A percentile compares a stretch with the other conserved stretches of the same genome.
Evolutionary conservation across 1,139 yeast genomes (phyloP).

Genomic region (Chernovozyma sophiae-reginae): DNA sequence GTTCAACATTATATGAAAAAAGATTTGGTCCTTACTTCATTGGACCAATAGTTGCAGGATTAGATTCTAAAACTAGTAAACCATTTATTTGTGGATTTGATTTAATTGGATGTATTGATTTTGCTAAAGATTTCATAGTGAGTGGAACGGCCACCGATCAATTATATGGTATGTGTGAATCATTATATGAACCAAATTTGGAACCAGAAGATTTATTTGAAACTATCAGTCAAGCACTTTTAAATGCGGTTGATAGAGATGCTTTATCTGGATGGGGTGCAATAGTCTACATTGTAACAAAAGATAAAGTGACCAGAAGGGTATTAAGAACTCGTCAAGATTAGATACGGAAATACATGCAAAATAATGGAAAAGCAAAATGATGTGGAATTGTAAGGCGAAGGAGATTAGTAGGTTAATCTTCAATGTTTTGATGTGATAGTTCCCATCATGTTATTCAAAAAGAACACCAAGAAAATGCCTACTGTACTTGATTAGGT

Average conservation of each 20-base stretch:
- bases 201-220: slow-evolving; percentile 96
- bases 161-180: slow-evolving; percentile 97
- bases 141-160: slow-evolving; percentile 96
- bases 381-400: background rate
- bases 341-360: slow-evolving; percentile 18
- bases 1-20: slow-evolving; percentile 83
- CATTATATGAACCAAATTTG: slow-evolving; percentile 88
- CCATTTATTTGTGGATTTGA: slow-evolving; percentile 97
- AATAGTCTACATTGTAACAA: slow-evolving; percentile 85
- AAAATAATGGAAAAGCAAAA: background rate
- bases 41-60: slow-evolving; percentile 96
- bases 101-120: slow-evolving; percentile 94
- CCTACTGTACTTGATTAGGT: no score
- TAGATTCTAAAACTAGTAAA: slow-evolving; percentile 70
- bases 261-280: slow-evolving; percentile 99
- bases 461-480: no score
- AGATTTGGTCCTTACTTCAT: slow-evolving; percentile 97
- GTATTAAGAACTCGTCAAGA: slow-evolving; percentile 94
- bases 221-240: slow-evolving; percentile 88
- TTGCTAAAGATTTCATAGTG: slow-evolving; percentile 93
- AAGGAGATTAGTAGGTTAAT: no score
- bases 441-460: no score
- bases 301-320: slow-evolving; percentile 85
- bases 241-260: slow-evolving; percentile 96
- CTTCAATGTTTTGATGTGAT: no score